Conservation (phyloP, 2,329 filamentous ascomycete genomes). For the Fusarium staphyleae region DNA sequence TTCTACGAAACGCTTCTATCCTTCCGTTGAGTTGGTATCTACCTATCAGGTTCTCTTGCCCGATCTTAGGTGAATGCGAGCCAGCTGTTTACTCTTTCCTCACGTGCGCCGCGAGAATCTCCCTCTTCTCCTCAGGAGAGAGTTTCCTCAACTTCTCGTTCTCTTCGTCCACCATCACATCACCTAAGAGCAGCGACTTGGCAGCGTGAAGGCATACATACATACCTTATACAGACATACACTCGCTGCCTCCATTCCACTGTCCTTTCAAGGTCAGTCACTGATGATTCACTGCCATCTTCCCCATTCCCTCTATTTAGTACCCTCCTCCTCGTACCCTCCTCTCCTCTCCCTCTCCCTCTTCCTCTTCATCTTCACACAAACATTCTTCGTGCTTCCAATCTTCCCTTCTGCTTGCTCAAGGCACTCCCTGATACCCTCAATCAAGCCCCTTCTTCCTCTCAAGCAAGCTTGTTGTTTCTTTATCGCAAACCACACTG, state of each 20-base stretch:
- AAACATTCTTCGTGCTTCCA: slow-evolving; percentile 5
- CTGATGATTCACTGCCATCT: slow-evolving; percentile 28
- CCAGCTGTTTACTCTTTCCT: slow-evolving; percentile 11
- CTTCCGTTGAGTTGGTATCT: not conserved
- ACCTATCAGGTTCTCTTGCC: not conserved
- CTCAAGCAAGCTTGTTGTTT: slow-evolving; percentile 1
- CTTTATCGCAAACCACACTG: slow-evolving; percentile 5
- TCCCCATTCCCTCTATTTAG: slow-evolving; percentile 5
- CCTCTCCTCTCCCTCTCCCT: slow-evolving; percentile 11
- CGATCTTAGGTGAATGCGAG: not conserved
- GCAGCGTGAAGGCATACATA: slow-evolving; percentile 2
- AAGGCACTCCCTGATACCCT: not conserved
- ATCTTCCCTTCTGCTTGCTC: not conserved
- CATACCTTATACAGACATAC: too few species aligned
- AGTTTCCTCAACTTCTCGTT: not conserved
- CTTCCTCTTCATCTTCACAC: slow-evolving; percentile 19
- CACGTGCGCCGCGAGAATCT: not conserved
- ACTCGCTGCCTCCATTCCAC: not conserved
- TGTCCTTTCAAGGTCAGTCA: slow-evolving; percentile 1
- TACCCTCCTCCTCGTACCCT: slow-evolving; percentile 2
- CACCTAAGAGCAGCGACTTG: slow-evolving; percentile 1
- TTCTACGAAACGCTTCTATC: not conserved
- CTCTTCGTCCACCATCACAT: not conserved
- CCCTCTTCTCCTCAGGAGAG: not conserved
- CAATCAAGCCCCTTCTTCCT: not conserved